Conservation (phyloP, 495 filamentous ascomycete species). For the Daldinia childiae region DNA sequence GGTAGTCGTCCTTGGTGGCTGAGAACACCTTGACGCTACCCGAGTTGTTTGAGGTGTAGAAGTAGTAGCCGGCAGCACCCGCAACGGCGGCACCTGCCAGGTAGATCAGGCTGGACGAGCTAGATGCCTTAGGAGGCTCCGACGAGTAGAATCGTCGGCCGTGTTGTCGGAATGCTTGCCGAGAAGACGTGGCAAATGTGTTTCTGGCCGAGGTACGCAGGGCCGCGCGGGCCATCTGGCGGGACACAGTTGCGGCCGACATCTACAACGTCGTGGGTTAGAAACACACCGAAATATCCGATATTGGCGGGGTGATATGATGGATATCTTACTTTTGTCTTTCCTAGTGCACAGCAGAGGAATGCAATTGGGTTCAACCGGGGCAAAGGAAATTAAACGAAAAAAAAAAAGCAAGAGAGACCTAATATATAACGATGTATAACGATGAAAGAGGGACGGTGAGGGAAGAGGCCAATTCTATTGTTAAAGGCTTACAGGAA, state of each 20-base stretch:
- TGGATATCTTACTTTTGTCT: constrained; percentile 36
- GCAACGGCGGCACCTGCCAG: constrained; percentile 63
- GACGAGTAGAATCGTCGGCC: constrained; percentile 82
- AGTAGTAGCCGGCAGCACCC: constrained; percentile 75
- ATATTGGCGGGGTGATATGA: constrained; percentile 25
- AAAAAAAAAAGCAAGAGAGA: constrained; percentile 27
- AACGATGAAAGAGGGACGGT: constrained; percentile 21
- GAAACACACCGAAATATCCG: constrained; percentile 24
- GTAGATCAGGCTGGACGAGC: constrained; percentile 54
- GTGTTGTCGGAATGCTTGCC: constrained; percentile 69
- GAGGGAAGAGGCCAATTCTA: constrained; percentile 34
- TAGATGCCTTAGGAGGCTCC: constrained; percentile 67
- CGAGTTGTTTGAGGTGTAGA: constrained; percentile 68
- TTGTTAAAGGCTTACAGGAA: constrained; percentile 17
- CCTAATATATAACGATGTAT: constrained; percentile 20
- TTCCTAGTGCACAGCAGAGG: constrained; percentile 36
- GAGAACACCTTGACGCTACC: constrained; percentile 67
- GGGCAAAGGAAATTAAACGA: constrained; percentile 3
- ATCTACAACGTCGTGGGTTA: constrained; percentile 50
- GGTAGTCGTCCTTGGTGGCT: constrained; percentile 87
- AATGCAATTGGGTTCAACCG: constrained; percentile 35
- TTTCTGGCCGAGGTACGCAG: constrained; percentile 64
- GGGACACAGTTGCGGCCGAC: constrained; percentile 55
- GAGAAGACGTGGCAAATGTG: constrained; percentile 58
- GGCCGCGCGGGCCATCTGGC: constrained; percentile 65